Percentiles rank a stretch among this genome's conserved stretches.
Evolutionary conservation across 2,329 filamentous ascomycete species (phyloP).

Genomic region (Epichloe sylvatica): DNA sequence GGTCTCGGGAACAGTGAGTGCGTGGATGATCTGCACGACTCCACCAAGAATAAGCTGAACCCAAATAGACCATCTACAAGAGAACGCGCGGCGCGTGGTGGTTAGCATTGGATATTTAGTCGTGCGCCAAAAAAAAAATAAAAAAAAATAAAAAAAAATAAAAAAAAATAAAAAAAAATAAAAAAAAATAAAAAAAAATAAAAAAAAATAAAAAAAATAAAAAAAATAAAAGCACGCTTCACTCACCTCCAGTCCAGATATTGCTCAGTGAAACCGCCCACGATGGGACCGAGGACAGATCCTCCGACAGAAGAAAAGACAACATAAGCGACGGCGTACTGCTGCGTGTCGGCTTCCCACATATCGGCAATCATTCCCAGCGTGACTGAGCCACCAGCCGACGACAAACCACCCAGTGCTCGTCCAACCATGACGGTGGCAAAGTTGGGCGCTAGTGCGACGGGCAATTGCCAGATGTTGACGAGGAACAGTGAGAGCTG

Average conservation of each 20-base stretch:
- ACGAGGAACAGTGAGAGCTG: conserved; percentile 61
- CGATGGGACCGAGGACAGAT: conserved; percentile 60
- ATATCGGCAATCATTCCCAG: conserved; percentile 64
- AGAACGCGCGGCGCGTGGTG: no score
- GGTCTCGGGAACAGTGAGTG: conserved; percentile 63
- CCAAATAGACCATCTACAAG: conserved; percentile 57
- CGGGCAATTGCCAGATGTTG: conserved; percentile 63
- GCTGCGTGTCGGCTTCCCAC: conserved; percentile 56
- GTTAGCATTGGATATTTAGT: neutral
- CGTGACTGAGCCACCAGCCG: conserved; percentile 59
- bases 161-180: neutral
- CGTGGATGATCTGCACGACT: conserved; percentile 52
- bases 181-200: neutral
- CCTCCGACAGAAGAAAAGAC: conserved; percentile 71
- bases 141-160: neutral
- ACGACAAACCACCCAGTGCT: conserved; percentile 54
- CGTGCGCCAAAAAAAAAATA: neutral
- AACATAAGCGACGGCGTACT: conserved; percentile 62
- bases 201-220: neutral
- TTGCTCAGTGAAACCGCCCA: conserved; percentile 62
- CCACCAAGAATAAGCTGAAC: conserved; percentile 69
- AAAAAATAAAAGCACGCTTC: neutral
- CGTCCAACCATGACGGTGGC: conserved; percentile 56
- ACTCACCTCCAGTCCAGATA: conserved; percentile 50
- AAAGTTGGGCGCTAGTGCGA: conserved; percentile 61